Conservation (phyloP, 1,284 basidiomycete genomes). For the Naganishia liquefaciens region DNA sequence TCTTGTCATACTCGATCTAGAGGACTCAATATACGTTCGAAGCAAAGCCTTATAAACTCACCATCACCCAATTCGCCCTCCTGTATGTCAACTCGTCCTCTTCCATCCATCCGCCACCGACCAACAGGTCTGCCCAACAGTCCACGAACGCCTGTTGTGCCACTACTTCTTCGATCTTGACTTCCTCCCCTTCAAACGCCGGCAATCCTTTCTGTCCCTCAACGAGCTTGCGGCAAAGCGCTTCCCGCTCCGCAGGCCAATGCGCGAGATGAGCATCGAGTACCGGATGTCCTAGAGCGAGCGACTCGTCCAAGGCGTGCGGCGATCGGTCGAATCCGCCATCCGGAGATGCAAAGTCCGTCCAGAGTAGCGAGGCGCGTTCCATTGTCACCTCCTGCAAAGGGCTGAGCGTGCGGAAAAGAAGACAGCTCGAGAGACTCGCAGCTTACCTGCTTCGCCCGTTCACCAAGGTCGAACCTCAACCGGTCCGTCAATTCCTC, state of each 20-base stretch:
- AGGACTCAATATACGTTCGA: neutral
- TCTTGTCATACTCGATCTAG: conserved; percentile 75
- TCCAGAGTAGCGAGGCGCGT: conserved; percentile 78
- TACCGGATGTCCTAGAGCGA: conserved; percentile 72
- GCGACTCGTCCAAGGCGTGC: conserved; percentile 68
- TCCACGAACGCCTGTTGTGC: conserved; percentile 84
- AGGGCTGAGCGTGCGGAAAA: neutral
- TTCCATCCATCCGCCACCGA: conserved; percentile 77
- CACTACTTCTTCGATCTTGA: conserved; percentile 45
- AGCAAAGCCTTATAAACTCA: conserved; percentile 54
- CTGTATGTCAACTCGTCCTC: conserved; percentile 70
- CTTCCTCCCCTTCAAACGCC: conserved; percentile 57
- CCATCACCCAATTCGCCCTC: conserved; percentile 88
- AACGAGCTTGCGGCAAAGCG: conserved; percentile 72
- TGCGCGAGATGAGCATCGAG: conserved; percentile 64
- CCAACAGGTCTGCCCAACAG: conserved; percentile 79
- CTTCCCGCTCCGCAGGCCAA: conserved; percentile 72
- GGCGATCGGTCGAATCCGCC: conserved; percentile 77
- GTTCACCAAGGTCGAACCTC: conserved; percentile 81
- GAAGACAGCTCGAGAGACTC: neutral
- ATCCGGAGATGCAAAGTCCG: conserved; percentile 68
- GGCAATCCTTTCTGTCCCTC: conserved; percentile 77
- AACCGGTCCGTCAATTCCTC: conserved; percentile 61
- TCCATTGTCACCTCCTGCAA: conserved; percentile 51
- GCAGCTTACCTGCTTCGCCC: conserved; percentile 69